Conservation (phyloP, 192 early-diverging fungal genomes). For the Globomyces pollinis-pini region DNA sequence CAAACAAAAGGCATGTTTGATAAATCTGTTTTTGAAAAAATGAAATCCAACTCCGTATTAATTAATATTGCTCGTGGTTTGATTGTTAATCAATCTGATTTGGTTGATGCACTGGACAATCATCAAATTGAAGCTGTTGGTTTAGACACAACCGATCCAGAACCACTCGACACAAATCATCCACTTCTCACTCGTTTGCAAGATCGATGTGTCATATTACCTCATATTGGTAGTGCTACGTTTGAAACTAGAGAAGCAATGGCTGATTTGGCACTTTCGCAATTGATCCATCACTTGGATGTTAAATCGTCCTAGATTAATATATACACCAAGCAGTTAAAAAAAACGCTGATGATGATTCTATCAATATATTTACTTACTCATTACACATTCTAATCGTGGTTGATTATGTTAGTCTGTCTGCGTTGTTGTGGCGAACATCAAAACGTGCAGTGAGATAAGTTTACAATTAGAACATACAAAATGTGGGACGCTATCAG, state of each 20-base stretch:
- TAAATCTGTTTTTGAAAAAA: slow-evolving; percentile 50
- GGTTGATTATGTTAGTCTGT: too few relatives aligned
- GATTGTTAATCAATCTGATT: slow-evolving; percentile 67
- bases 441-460: too few relatives aligned
- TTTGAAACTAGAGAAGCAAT: slow-evolving; percentile 76
- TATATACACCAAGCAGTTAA: too few relatives aligned
- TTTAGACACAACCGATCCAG: slow-evolving; percentile 82
- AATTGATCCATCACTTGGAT: slow-evolving; percentile 34
- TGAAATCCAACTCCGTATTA: slow-evolving; percentile 64
- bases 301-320: too few relatives aligned
- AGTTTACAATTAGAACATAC: too few relatives aligned
- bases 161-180: slow-evolving; percentile 63
- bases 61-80: slow-evolving; percentile 77
- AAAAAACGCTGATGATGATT: too few relatives aligned
- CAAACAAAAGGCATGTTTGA: slow-evolving; percentile 68
- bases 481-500: too few relatives aligned
- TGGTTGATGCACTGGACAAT: slow-evolving; percentile 56
- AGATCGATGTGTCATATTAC: slow-evolving; percentile 61
- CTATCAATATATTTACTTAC: too few relatives aligned
- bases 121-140: slow-evolving; percentile 58
- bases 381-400: too few relatives aligned
- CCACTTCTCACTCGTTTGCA: slow-evolving; percentile 41
- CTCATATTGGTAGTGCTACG: slow-evolving; percentile 82
- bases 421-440: too few relatives aligned
- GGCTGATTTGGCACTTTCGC: slow-evolving; percentile 68